Evolutionary conservation across 2,329 filamentous ascomycete species (phyloP), one percentile per base, ranked within the genome.

Genomic region (Colletotrichum sp.): DNA sequence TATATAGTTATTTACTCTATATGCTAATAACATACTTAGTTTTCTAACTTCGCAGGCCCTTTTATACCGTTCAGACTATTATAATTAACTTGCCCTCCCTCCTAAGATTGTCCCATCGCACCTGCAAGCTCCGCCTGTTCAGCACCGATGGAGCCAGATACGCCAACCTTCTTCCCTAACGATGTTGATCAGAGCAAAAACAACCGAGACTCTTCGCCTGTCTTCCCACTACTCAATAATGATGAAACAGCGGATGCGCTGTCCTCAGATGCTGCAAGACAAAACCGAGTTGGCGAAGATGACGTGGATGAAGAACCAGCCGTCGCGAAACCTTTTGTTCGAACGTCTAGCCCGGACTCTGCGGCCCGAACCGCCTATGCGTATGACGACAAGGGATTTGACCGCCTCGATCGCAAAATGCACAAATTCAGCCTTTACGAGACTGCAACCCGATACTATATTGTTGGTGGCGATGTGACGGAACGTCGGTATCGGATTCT

Each of bases 381-480:
- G 16, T 83, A 83, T 27, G 83, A 85, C 22, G 82, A 83, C 19
- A 82, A 81, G 16, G 79, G 80, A 1, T 80, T 81, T 7, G 83
- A 86, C 69, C 85, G 86, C 27, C 79, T 87, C 22, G 84, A 88
- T 61, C 89, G 90, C 84, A 91, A 90, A 83, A 98, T 99, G 95
- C 96, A 98, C 88, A 98, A 97, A 82, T 99, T 98, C 85, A 97
- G 95, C n/a, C 87, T 99, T 27, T 99, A 99, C 85, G 97, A 99
- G 87, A 99, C 97, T 5, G 95, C 95, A 15, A 95, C 93, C 71
- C 92, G 95, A 69, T 99, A 97, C 85, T 99, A 98, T 84, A 94
- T 99, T 78, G 95, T 99, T 22, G 97, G 97, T 16, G 94, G 95
- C 68, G 97, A 99, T 83, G 92, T 98, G 72, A 93, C 95, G 79